Evolutionary conservation across 2,329 filamentous ascomycete genomes (phyloP).

Genomic region (Cercospora zeina): DNA sequence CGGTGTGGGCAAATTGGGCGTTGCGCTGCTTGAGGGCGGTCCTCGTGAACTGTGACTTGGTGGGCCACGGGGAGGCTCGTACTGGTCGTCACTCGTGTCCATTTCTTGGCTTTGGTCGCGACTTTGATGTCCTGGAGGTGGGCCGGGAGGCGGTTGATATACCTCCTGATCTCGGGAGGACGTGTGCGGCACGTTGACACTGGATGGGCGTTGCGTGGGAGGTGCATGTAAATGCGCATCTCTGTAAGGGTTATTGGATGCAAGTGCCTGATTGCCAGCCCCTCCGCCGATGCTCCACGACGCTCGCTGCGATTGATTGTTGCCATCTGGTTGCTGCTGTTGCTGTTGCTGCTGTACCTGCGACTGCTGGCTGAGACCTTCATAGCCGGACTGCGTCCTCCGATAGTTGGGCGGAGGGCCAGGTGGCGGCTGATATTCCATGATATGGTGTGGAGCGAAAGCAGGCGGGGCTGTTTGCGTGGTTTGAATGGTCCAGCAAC

Average conservation of each 20-base stretch:
- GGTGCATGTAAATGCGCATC: conserved; percentile 20
- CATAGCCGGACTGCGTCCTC: conserved; percentile 24
- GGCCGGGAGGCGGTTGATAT: conserved; percentile 39
- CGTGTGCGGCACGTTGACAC: conserved; percentile 22
- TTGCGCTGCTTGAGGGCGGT: conserved; percentile 23
- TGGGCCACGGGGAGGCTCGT: conserved; percentile 38
- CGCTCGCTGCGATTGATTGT: conserved; percentile 14
- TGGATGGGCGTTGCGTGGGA: conserved; percentile 24
- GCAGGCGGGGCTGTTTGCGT: conserved; percentile 23
- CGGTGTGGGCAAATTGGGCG: conserved; percentile 20
- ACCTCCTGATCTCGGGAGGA: conserved; percentile 29
- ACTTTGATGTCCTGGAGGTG: conserved; percentile 34
- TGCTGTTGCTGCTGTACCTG: conserved; percentile 19
- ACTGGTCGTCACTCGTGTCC: conserved; percentile 28
- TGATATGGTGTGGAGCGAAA: conserved; percentile 19
- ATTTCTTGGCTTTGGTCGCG: conserved; percentile 22
- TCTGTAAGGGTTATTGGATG: conserved; percentile 29
- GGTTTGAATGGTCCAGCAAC: conserved; percentile 18
- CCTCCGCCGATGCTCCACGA: conserved; percentile 28
- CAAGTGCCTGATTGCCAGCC: conserved; percentile 20
- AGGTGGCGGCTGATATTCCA: conserved; percentile 25
- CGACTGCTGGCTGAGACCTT: conserved; percentile 17
- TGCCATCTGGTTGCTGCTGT: conserved; percentile 9
- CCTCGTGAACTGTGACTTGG: conserved; percentile 25
- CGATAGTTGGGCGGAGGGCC: conserved; percentile 28